Percentiles rank a stretch among this genome's conserved stretches.
phyloP scores from a whole-genome alignment of 1,139 yeast genomes.

The Debaryomycetaceae sp. region DNA sequence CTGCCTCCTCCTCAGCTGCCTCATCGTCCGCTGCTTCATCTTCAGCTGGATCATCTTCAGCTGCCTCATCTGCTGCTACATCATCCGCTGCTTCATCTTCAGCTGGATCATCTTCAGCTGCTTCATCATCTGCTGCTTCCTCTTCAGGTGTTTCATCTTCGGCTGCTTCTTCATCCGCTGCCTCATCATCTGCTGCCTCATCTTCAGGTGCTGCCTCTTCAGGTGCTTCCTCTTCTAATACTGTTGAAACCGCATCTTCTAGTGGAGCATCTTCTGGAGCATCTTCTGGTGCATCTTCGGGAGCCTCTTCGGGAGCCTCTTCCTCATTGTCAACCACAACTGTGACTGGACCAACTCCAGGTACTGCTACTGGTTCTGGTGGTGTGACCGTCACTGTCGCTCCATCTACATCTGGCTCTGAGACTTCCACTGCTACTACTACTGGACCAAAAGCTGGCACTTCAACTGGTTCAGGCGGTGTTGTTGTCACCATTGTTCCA shows the following conservation, averaged over 20 bases:
- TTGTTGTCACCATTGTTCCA: too few relatives aligned
- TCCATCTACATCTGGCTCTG: slow-evolving; percentile 2
- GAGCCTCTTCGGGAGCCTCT: slow-evolving; percentile 3
- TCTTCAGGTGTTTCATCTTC: slow-evolving; percentile 8
- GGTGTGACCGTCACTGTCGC: slow-evolving; percentile 8
- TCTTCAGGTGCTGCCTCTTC: slow-evolving; percentile 8
- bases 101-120: background rate
- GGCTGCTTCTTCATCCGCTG: slow-evolving; percentile 2
- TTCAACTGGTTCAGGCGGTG: background rate
- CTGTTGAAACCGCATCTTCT: slow-evolving; percentile 7
- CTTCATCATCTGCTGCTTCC: slow-evolving; percentile 11
- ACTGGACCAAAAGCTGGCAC: slow-evolving; percentile 6
- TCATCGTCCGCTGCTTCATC: slow-evolving; percentile 8
- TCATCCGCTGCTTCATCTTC: slow-evolving; percentile 8
- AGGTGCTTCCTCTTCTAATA: slow-evolving; percentile 6
- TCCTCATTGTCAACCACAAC: slow-evolving; percentile 6
- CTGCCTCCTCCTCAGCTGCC: slow-evolving; percentile 9
- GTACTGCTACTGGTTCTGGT: slow-evolving; percentile 7
- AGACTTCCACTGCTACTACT: background rate
- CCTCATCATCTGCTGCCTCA: slow-evolving; percentile 5
- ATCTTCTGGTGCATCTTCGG: slow-evolving; percentile 8
- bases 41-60: slow-evolving; percentile 8
- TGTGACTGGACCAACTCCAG: slow-evolving; percentile 8
- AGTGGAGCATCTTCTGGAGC: slow-evolving; percentile 1
- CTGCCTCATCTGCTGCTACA: slow-evolving; percentile 8